Evolutionary conservation across 2,329 filamentous ascomycete genomes (phyloP), one percentile per base, ranked within the genome.

Genomic region (Fusarium tupiense): DNA sequence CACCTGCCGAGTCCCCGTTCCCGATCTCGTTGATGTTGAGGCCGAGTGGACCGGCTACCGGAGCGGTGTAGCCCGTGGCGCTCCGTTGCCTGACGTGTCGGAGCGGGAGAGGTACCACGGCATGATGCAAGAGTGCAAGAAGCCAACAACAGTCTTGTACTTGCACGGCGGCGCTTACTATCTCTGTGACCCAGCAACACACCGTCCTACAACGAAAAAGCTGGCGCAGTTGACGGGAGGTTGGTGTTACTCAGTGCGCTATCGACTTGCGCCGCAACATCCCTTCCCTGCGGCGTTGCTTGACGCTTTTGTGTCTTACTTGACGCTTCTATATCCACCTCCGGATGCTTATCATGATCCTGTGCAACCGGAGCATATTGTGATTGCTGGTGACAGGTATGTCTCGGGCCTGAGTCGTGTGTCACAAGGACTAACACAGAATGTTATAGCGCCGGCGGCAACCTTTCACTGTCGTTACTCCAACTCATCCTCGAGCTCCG

Each of bases 31-130:
- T 5, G 83, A 88, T 24, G 86, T 94, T 10, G 89, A 94, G 80
- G 92, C 90, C 31, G 93, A 96, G 80, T 95, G 93, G 93, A 93
- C 91, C 8, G 92, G 92, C 0, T 92, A 92, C 81, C 86, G 93
- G 31, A 85, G 87, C 3, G 84, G 80, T 41, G 92, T 87, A 9
- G 82, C 83, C 6, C 79, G 83, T 26, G 83, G 88, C 6, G 85
- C 88, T 24, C 79, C 82, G 9, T 84, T 90, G 69, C 91, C 91
- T 3, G 77, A 82, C 4, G 84, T 93, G 37, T 86, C 88, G 6
- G 92, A 95, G 79, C 82, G 84, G 63, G 87, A 91, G 63, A 91
- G 91, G 79, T 96, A 92, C 78, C 83, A 82, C 54, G 86, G 87
- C 63, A 83, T 96, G 83, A 91, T 93, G 88, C 87, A 87, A 65